Conservation (phyloP, 148 eudicot species). For the Drosera capensis region DNA sequence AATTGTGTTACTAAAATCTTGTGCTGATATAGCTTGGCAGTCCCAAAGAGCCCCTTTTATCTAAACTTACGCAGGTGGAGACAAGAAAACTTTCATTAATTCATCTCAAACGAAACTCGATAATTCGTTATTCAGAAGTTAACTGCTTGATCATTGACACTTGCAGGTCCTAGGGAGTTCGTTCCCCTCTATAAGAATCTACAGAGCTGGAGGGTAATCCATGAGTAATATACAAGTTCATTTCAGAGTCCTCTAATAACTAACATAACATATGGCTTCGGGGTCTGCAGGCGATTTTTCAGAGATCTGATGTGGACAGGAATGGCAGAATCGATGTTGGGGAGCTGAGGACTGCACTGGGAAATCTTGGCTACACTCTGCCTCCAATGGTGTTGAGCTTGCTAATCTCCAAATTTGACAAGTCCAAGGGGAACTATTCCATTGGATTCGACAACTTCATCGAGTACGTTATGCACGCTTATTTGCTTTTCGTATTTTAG, state of each 20-base stretch:
- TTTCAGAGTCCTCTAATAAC: neutral
- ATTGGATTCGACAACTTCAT: constrained; percentile 58
- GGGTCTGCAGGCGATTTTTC: constrained; percentile 24
- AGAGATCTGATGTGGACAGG: constrained; percentile 42
- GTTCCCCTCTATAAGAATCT: constrained; percentile 50
- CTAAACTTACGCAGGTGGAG: too few species aligned
- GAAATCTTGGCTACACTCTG: constrained; percentile 36
- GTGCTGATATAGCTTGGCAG: too few species aligned
- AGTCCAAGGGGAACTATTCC: constrained; percentile 28
- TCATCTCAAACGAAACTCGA: neutral
- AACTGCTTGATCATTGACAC: too few species aligned
- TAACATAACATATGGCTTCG: neutral
- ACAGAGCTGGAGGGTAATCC: constrained; percentile 64
- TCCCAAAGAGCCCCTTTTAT: too few species aligned
- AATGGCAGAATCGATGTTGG: constrained; percentile 37
- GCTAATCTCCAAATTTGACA: constrained; percentile 43
- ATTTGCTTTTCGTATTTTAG: neutral
- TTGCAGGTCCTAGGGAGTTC: constrained; percentile 78
- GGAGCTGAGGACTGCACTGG: constrained; percentile 38
- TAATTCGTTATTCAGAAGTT: neutral
- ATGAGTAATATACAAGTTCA: neutral
- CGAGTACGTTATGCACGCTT: constrained; percentile 16
- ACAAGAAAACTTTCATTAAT: too few species aligned
- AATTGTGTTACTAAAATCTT: too few species aligned
- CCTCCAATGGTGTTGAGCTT: constrained; percentile 33